These are phyloP conservation scores for Apiospora kogelbergensis DNA, from an alignment of 2,329 filamentous ascomycete genomes.

Conservation along the genomic window DNA sequence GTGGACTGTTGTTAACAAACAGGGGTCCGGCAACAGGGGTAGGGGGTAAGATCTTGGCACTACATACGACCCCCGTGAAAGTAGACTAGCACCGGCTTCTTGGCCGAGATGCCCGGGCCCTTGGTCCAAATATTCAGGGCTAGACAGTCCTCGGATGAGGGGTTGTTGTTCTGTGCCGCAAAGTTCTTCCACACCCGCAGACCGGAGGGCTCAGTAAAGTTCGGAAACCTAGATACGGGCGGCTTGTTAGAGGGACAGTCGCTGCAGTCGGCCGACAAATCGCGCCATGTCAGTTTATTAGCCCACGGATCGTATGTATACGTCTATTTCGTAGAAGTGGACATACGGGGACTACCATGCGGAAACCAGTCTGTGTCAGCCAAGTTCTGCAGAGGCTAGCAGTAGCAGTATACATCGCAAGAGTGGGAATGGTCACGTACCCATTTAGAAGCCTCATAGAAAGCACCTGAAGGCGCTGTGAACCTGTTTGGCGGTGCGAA, in stretches of 20 bases:
- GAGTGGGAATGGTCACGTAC: not conserved
- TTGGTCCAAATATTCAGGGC: conserved; percentile 39
- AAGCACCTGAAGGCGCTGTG: not conserved
- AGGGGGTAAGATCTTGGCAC: not conserved
- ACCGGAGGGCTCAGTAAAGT: conserved; percentile 30
- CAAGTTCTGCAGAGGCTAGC: no score
- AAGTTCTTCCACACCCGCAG: conserved; percentile 25
- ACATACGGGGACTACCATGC: not conserved
- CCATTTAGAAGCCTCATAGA: not conserved
- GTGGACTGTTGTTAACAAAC: not conserved
- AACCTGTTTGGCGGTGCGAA: conserved; percentile 7
- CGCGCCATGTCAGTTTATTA: not conserved
- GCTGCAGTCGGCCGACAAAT: not conserved
- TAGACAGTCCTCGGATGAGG: conserved; percentile 37
- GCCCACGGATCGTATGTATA: no score
- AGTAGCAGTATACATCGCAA: no score
- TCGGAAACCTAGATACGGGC: conserved; percentile 22
- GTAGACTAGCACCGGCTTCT: conserved; percentile 37
- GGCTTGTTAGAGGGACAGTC: conserved; percentile 29
- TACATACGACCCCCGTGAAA: conserved; percentile 35
- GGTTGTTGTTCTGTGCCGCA: conserved; percentile 21
- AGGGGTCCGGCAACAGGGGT: not conserved
- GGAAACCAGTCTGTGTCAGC: no score
- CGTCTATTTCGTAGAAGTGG: no score
- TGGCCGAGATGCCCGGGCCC: not conserved